Conservation (phyloP, 257 asterid species). For the Solanum sejunctum region DNA sequence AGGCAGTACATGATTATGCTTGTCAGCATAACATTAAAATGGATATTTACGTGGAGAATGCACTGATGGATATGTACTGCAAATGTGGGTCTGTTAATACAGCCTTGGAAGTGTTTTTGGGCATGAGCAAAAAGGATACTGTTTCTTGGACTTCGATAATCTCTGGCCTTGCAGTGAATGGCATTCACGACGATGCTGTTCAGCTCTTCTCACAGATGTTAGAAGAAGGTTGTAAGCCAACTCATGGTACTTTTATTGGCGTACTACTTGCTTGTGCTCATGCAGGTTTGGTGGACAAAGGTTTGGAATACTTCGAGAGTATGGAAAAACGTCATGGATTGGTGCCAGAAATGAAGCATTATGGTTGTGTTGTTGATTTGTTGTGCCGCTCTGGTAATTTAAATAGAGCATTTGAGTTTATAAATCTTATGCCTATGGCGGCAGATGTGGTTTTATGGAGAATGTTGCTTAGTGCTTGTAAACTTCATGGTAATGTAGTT, state of each 20-base stretch:
- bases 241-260: conserved; percentile 25
- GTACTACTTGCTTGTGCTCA: conserved; percentile 22
- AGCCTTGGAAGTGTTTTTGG: conserved; percentile 20
- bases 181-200: conserved; percentile 8
- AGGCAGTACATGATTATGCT: conserved; percentile 13
- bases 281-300: conserved; percentile 20
- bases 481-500: conserved; percentile 12
- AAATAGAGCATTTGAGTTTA: conserved; percentile 19
- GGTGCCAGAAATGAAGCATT: conserved; percentile 26
- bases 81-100: conserved; percentile 17
- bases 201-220: conserved; percentile 22
- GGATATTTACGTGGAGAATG: conserved; percentile 22
- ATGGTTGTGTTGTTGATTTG: conserved; percentile 29
- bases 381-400: conserved; percentile 24
- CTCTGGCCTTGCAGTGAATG: conserved; percentile 28
- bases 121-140: conserved; percentile 18
- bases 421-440: conserved; percentile 10
- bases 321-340: conserved; percentile 17
- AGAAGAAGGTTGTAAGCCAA: conserved; percentile 13
- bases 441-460: conserved; percentile 28
- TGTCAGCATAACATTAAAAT: conserved; percentile 1
- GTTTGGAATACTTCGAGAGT: conserved; percentile 18
- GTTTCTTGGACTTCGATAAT: conserved; percentile 31
- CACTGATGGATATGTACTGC: conserved; percentile 31
- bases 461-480: conserved; percentile 21